Evolutionary conservation across 148 eudicot species (phyloP).

Genomic region (Vaccinium macrocarpon): DNA sequence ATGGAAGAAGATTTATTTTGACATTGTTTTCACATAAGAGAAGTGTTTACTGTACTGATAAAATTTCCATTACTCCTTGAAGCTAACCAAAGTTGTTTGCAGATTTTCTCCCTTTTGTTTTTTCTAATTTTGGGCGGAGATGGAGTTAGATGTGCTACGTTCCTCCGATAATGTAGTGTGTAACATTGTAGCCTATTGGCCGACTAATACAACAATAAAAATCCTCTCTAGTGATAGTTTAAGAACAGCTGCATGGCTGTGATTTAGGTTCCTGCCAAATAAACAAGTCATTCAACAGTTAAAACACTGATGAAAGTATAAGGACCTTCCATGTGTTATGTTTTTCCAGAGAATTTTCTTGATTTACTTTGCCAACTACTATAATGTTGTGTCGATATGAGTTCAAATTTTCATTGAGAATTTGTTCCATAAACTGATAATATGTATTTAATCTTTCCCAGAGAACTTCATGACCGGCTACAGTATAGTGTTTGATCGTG

Average conservation of each 20-base stretch:
- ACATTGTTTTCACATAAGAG: background rate
- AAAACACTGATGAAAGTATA: background rate
- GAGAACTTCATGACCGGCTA: slow-evolving; percentile 95
- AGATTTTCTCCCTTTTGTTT: background rate
- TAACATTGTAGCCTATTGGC: background rate
- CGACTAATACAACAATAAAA: background rate
- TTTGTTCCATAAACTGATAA: background rate
- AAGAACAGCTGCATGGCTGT: background rate
- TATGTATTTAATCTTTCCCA: slow-evolving; percentile 24
- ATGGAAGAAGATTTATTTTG: background rate
- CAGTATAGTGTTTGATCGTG: slow-evolving; percentile 72
- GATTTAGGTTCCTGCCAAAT: background rate
- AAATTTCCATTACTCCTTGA: background rate
- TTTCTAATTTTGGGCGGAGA: background rate
- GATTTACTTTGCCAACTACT: background rate
- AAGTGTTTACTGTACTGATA: background rate
- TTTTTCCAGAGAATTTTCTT: background rate
- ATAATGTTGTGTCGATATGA: background rate
- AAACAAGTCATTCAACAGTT: background rate
- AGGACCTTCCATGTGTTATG: background rate
- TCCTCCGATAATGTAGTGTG: background rate
- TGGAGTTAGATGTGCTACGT: background rate
- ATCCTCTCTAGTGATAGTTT: background rate
- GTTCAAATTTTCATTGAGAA: background rate
- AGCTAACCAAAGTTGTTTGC: background rate